These are phyloP conservation scores for Pythium folliculosum DNA, from an alignment of 352 stramenopile species.

Conservation along the genomic window DNA sequence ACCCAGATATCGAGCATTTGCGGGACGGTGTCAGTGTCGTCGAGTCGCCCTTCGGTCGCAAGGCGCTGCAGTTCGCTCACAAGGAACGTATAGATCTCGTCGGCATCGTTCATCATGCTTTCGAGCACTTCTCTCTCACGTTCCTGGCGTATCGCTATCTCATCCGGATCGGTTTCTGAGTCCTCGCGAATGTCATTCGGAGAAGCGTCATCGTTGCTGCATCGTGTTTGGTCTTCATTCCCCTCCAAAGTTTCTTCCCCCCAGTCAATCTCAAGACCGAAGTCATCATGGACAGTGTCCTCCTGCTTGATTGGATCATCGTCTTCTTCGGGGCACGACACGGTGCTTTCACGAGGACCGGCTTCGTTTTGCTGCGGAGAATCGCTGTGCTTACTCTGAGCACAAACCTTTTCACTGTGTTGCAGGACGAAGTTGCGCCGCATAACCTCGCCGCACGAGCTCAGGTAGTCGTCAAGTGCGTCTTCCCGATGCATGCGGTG, in stretches of 20 bases:
- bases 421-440: conserved; percentile 1
- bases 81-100: conserved; percentile 67
- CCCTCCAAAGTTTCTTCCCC: conserved; percentile 2
- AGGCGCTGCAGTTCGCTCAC: conserved; percentile 44
- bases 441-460: conserved; percentile 24
- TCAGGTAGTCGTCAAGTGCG: conserved; percentile 54
- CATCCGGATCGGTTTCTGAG: background rate
- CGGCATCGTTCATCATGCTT: conserved; percentile 46
- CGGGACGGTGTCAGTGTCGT: conserved; percentile 41
- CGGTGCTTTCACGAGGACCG: background rate
- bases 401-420: background rate
- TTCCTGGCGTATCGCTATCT: background rate
- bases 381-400: background rate
- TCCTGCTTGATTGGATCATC: background rate
- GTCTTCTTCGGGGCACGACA: conserved; percentile 3
- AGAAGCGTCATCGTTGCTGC: background rate
- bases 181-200: background rate
- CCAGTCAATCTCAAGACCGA: conserved; percentile 32
- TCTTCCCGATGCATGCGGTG: conserved; percentile 62
- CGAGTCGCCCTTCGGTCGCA: conserved; percentile 31
- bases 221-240: background rate
- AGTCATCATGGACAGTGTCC: conserved; percentile 13
- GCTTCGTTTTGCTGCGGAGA: conserved; percentile 1
- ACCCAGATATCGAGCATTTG: conserved; percentile 74
- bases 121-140: conserved; percentile 24